Percentiles rank a stretch among this genome's conserved stretches.
Conservation (phyloP, 257 asterid species). For the Solanum chilense region DNA sequence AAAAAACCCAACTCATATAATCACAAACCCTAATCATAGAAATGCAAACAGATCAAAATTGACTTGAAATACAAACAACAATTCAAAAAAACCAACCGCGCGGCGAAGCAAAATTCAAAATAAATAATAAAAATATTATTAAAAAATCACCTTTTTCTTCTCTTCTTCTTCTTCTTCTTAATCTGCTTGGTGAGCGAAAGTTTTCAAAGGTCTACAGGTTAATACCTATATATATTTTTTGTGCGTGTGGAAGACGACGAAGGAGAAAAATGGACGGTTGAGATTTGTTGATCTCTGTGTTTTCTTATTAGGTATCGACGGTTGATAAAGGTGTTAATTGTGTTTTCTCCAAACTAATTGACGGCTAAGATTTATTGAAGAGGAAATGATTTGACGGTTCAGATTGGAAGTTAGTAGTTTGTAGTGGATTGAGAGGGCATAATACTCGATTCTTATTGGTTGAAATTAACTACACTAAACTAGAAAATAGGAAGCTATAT, state of each 20-base stretch:
- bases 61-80: background rate
- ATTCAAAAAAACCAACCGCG: background rate
- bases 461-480: background rate
- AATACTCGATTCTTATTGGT: conserved; percentile 25
- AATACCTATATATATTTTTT: conserved; percentile 20
- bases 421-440: conserved; percentile 28
- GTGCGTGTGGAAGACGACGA: background rate
- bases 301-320: conserved; percentile 32
- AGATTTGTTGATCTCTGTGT: conserved; percentile 21
- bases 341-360: conserved; percentile 35
- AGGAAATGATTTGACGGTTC: conserved; percentile 12
- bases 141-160: background rate
- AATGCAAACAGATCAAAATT: background rate
- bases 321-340: conserved; percentile 16
- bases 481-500: background rate
- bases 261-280: conserved; percentile 34
- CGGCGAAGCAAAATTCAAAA: background rate
- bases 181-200: background rate
- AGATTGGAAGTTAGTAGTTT: conserved; percentile 13
- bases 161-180: background rate
- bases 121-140: too few species aligned
- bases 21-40: conserved; percentile 6
- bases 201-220: fast-evolving
- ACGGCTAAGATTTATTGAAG: conserved; percentile 28
- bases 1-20: background rate